A percentile compares a stretch with the other conserved stretches of the same genome.
These are phyloP conservation scores for Psilocybe subaeruginosa DNA, from an alignment of 768 basidiomycete species.

Conservation along the genomic window DNA sequence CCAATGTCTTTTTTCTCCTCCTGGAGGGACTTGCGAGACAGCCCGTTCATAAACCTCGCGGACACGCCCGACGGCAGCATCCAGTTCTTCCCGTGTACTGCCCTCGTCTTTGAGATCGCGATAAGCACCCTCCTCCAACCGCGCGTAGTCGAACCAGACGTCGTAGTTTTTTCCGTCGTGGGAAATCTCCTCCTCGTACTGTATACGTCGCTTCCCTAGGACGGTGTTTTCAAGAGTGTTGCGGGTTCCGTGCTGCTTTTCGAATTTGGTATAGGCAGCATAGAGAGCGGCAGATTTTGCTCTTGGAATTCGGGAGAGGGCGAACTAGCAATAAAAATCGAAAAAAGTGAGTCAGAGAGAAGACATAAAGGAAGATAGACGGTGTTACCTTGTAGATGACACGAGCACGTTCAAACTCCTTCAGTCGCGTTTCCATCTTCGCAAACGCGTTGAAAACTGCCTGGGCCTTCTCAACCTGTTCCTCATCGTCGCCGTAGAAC, in stretches of 20 bases:
- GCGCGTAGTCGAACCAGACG: conserved; percentile 96
- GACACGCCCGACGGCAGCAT: conserved; percentile 65
- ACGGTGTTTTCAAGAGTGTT: conserved; percentile 91
- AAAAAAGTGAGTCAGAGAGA: not conserved
- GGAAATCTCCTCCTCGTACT: conserved; percentile 94
- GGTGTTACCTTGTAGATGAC: conserved; percentile 89
- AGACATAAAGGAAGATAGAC: not conserved
- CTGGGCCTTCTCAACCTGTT: conserved; percentile 95
- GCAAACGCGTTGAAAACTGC: conserved; percentile 93
- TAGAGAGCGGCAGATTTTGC: conserved; percentile 91
- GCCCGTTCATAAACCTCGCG: conserved; percentile 96
- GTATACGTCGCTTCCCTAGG: conserved; percentile 95
- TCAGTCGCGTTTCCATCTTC: conserved; percentile 95
- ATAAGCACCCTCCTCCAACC: conserved; percentile 89
- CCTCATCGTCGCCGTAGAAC: conserved; percentile 87
- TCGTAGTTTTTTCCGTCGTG: conserved; percentile 96
- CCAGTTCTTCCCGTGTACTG: conserved; percentile 68
- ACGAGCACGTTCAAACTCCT: conserved; percentile 95
- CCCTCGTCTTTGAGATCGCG: conserved; percentile 77
- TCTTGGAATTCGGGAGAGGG: conserved; percentile 88
- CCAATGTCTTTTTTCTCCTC: conserved; percentile 92
- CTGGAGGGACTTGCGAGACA: conserved; percentile 94
- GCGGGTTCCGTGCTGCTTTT: conserved; percentile 95
- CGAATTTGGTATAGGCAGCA: conserved; percentile 94
- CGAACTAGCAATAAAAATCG: conserved; percentile 62